Evolutionary conservation across 495 filamentous ascomycete species (phyloP).

Genomic region (Xylona heveae): DNA sequence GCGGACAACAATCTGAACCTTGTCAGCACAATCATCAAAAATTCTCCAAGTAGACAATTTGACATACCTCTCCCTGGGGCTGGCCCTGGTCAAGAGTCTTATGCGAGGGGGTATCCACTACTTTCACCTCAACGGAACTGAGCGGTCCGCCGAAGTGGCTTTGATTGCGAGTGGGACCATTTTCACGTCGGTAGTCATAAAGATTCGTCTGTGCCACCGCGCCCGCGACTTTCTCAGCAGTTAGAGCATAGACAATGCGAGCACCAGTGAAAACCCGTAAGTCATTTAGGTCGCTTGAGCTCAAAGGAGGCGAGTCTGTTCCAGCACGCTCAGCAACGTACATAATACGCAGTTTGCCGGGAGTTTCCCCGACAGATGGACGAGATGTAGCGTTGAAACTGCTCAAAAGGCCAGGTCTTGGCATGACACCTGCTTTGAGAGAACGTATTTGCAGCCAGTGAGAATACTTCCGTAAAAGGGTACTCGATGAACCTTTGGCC

Average conservation of each 20-base stretch:
- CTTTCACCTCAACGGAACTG: conserved; percentile 54
- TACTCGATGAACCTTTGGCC: neutral
- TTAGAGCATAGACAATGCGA: conserved; percentile 67
- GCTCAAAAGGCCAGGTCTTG: conserved; percentile 36
- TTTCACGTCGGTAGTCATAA: conserved; percentile 60
- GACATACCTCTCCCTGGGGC: conserved; percentile 36
- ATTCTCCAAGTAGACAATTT: neutral
- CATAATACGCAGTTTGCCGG: conserved; percentile 56
- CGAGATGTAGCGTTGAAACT: conserved; percentile 38
- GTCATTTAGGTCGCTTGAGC: conserved; percentile 47
- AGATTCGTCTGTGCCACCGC: conserved; percentile 65
- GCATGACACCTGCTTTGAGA: conserved; percentile 55
- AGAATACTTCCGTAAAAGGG: conserved; percentile 14
- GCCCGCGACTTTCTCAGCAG: conserved; percentile 62
- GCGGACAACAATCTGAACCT: conserved; percentile 32
- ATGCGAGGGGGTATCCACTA: conserved; percentile 34
- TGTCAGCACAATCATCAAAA: conserved; percentile 4
- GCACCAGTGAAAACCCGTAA: conserved; percentile 61
- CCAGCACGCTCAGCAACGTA: conserved; percentile 40
- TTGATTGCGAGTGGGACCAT: conserved; percentile 10
- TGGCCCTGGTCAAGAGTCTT: conserved; percentile 35
- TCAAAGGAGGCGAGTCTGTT: conserved; percentile 29
- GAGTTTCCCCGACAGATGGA: conserved; percentile 37
- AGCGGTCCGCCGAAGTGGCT: conserved; percentile 71
- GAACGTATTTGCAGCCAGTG: conserved; percentile 49